phyloP scores from a whole-genome alignment of 139 green algal species.

The Protoeuglena noctilucae region DNA sequence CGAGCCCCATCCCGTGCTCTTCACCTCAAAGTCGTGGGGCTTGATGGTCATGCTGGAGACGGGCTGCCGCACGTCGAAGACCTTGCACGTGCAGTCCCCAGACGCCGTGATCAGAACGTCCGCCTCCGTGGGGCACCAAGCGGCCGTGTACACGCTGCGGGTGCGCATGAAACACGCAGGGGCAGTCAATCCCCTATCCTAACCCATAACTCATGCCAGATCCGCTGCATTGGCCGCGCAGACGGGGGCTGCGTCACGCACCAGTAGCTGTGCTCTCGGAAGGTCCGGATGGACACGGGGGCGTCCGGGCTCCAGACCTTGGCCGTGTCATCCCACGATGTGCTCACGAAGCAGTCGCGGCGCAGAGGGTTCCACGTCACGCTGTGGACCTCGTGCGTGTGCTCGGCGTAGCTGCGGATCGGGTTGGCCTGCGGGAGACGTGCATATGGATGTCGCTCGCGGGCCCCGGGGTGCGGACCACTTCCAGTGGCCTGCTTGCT shows the following conservation, averaged over 20 bases:
- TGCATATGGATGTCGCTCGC: constrained; percentile 68
- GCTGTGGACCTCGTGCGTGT: constrained; percentile 12
- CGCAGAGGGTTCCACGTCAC: constrained; percentile 76
- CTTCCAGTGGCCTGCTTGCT: neutral
- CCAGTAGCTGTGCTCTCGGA: too few species aligned
- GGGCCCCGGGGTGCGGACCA: constrained; percentile 1
- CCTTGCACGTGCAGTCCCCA: constrained; percentile 24
- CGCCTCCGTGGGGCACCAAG: constrained; percentile 45
- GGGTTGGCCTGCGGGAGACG: constrained; percentile 64
- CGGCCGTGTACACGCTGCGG: constrained; percentile 86
- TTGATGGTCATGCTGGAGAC: constrained; percentile 55
- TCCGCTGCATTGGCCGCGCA: constrained; percentile 58
- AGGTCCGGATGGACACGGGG: constrained; percentile 17
- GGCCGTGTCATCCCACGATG: constrained; percentile 86
- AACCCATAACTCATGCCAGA: too few species aligned
- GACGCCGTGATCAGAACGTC: constrained; percentile 30
- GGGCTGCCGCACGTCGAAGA: constrained; percentile 76
- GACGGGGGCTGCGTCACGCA: constrained; percentile 21
- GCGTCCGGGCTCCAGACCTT: constrained; percentile 77
- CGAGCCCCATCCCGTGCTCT: too few species aligned
- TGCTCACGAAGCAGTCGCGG: constrained; percentile 71
- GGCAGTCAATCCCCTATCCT: too few species aligned
- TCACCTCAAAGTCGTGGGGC: constrained; percentile 63
- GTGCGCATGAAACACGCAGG: too few species aligned
- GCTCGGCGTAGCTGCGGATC: constrained; percentile 36